Evolutionary conservation across 805 yeast species (phyloP), one percentile per base, ranked within the genome.

Genomic region (Candida lessepsii): DNA sequence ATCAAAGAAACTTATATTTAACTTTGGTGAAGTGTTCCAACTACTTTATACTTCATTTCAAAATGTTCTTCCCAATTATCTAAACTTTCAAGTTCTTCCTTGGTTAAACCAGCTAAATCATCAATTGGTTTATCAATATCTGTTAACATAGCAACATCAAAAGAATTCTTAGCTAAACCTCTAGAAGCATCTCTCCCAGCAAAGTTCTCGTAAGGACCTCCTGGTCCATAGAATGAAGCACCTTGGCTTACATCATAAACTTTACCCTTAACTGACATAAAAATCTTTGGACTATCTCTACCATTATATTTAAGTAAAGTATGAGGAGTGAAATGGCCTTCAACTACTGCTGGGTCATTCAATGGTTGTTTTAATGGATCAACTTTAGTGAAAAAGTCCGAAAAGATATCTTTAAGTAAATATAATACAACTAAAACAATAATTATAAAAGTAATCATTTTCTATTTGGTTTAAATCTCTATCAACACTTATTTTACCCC

Each of bases 131-230:
- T 71, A 46, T 81, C 86, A 56, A 86, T 67, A 8, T 82, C 75
- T 27, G 81, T 83, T 19, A 93, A 58, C 71, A 72, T 39, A 70
- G 63, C 76, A 16, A 69, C 49, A 37, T 89, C 97, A 63, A 90
- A 91, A 13, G 95, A 85, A 61, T 89, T 90, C 52, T 77, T 68
- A 1, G 96, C 96, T 41, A 91, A 73, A 0, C 97, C 98, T 49
- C 98, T 72, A 1, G 95, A 83, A 3, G 97, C 97, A 64, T 91
- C 98, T 50, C 86, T 83, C 1, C 98, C 98, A 0, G 97, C 97
- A 71, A 91, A 91, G 56, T 86, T 87, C 30, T 86, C 81, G 63
- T 91, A 91, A 0, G 96, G 96, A 0, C 97, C 97, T 21, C 91
- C 86, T 5, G 98, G 98, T 0, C 98, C 98, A 61, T 91, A 91